Conservation (phyloP, 2,329 filamentous ascomycete genomes). For the Phaeosphaeriaceae sp. region DNA sequence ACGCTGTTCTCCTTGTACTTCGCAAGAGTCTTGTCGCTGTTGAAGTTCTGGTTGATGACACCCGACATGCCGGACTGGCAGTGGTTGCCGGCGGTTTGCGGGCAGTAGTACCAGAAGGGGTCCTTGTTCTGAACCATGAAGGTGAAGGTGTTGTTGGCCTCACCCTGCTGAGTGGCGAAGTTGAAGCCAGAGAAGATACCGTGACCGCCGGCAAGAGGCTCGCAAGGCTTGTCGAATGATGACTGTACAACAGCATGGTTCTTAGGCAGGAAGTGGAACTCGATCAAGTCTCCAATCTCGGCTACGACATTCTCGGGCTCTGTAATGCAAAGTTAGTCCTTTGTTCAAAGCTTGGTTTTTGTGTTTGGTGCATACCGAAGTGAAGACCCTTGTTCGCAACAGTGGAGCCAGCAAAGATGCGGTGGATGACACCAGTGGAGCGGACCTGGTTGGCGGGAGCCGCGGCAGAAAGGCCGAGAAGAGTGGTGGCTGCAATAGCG, state of each 20-base stretch:
- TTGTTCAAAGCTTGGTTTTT: background rate
- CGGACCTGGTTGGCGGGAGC: conserved; percentile 20
- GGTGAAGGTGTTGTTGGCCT: conserved; percentile 62
- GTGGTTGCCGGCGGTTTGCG: conserved; percentile 66
- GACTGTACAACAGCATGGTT: conserved; percentile 83
- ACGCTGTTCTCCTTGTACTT: conserved; percentile 37
- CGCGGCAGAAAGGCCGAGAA: conserved; percentile 27
- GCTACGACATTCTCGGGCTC: conserved; percentile 43
- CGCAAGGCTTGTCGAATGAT: conserved; percentile 72
- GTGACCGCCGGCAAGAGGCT: conserved; percentile 61
- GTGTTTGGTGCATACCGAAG: conserved; percentile 19
- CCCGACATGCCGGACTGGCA: conserved; percentile 75
- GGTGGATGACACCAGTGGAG: conserved; percentile 35
- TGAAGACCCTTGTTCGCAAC: conserved; percentile 34
- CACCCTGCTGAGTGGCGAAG: conserved; percentile 55
- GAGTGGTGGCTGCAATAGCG: conserved; percentile 21
- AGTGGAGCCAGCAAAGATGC: conserved; percentile 35
- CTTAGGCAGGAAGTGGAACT: conserved; percentile 58
- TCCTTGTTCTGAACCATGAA: conserved; percentile 70
- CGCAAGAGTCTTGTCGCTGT: conserved; percentile 31
- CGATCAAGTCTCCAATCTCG: conserved; percentile 45
- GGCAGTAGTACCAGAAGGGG: conserved; percentile 82
- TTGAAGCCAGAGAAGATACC: conserved; percentile 69
- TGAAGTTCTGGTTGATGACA: conserved; percentile 67
- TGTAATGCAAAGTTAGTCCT: background rate